phyloP scores from a whole-genome alignment of 805 yeast species.

The Wickerhamiella australiensis region DNA sequence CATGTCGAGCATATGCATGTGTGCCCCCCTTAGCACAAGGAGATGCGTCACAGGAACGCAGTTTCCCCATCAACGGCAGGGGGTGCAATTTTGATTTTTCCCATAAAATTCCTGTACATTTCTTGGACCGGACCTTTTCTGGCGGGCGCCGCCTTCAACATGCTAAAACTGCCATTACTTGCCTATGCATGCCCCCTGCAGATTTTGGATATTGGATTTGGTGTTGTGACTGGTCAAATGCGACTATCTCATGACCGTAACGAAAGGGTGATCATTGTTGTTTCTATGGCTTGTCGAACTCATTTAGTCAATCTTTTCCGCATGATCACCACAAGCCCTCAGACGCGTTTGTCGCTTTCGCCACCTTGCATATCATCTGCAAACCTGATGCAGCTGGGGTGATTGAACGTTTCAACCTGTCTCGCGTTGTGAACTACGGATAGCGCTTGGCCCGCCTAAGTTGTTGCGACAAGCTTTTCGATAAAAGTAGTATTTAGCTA shows the following conservation, averaged over 20 bases:
- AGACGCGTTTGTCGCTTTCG: constrained; percentile 4
- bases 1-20: constrained; percentile 8
- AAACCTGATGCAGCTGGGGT: constrained; percentile 1
- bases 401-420: background rate
- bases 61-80: constrained; percentile 11
- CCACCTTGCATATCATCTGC: background rate
- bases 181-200: constrained; percentile 1
- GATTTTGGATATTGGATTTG: background rate
- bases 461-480: background rate
- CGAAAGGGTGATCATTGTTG: background rate
- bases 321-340: background rate
- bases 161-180: background rate
- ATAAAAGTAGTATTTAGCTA: background rate
- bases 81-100: background rate
- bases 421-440: background rate
- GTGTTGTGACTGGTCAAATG: background rate
- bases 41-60: constrained; percentile 9
- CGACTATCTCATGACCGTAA: background rate
- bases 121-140: background rate
- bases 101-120: background rate
- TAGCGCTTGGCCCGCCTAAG: background rate
- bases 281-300: background rate
- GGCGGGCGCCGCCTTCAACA: background rate
- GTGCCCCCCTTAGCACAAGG: constrained; percentile 8
- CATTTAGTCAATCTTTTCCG: background rate